A percentile compares a stretch with the other conserved stretches of the same genome.
Conservation (phyloP, 2,329 filamentous ascomycete genomes). For the Pestalotiopsis sp. region DNA sequence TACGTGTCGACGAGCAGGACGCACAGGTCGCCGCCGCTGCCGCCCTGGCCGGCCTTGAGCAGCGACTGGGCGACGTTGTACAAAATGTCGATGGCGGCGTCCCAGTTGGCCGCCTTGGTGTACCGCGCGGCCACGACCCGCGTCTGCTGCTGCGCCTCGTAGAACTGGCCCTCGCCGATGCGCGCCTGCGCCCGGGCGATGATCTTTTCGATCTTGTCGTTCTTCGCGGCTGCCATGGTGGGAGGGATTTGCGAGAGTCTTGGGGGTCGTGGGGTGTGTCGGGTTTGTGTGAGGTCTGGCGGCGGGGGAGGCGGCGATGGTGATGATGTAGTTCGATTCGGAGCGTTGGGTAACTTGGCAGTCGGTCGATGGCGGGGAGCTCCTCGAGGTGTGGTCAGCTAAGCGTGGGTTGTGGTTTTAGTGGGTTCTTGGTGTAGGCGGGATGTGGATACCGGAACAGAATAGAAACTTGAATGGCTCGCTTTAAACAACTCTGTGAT, state of each 20-base stretch:
- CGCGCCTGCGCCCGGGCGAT: slow-evolving; percentile 75
- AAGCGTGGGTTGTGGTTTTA: not conserved
- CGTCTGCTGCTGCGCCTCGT: slow-evolving; percentile 98
- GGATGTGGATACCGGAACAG: not conserved
- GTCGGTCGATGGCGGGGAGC: not conserved
- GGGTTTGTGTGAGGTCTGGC: not conserved
- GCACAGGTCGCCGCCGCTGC: slow-evolving; percentile 87
- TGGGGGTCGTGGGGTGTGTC: not conserved
- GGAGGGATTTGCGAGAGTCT: not conserved
- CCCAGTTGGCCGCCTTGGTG: slow-evolving; percentile 84
- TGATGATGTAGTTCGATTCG: not conserved
- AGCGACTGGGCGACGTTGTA: slow-evolving; percentile 82
- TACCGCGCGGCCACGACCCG: slow-evolving; percentile 94
- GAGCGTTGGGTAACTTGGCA: not conserved
- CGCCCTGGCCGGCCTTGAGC: slow-evolving; percentile 89
- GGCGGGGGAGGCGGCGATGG: not conserved
- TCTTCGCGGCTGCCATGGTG: slow-evolving; percentile 26
- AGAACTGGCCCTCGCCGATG: slow-evolving; percentile 89
- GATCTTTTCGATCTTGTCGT: slow-evolving; percentile 58
- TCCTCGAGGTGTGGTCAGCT: not conserved
- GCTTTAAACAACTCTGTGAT: too few relatives aligned
- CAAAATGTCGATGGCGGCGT: slow-evolving; percentile 84
- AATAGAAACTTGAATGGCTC: not conserved
- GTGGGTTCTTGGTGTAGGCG: not conserved
- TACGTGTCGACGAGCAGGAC: slow-evolving; percentile 90